Percentiles rank a stretch among this genome's conserved stretches.
phyloP scores from a whole-genome alignment of 805 yeast genomes.

The Candida krabiensis region DNA sequence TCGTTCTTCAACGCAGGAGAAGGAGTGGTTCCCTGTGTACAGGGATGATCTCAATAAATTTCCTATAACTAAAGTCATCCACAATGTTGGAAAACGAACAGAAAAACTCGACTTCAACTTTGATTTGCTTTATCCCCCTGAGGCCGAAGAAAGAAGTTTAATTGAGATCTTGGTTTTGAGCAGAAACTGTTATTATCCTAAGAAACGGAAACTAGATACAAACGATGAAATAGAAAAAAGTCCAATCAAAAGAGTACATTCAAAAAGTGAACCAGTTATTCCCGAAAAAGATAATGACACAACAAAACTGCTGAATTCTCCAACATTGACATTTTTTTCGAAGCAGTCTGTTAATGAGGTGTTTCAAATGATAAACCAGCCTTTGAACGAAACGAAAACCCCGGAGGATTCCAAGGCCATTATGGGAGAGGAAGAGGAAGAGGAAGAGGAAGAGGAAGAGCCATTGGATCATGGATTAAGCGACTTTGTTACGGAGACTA shows the following conservation, averaged over 20 bases:
- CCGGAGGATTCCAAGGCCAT: too few species aligned
- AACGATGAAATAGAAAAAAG: slow-evolving; percentile 1
- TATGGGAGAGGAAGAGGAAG: slow-evolving; percentile 13
- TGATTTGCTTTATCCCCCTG: slow-evolving; percentile 49
- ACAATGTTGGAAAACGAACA: slow-evolving; percentile 55
- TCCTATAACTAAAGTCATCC: slow-evolving; percentile 50
- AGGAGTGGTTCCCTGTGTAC: slow-evolving; percentile 35
- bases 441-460: slow-evolving; percentile 10
- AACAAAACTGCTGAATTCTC: slow-evolving; percentile 49
- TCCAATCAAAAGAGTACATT: slow-evolving; percentile 6
- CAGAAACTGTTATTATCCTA: slow-evolving; percentile 31
- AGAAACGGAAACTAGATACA: slow-evolving; percentile 11
- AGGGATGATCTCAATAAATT: slow-evolving; percentile 35
- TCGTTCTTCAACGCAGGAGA: neutral
- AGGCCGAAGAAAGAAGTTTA: slow-evolving; percentile 44
- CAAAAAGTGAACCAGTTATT: neutral
- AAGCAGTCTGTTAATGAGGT: slow-evolving; percentile 75
- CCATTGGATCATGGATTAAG: slow-evolving; percentile 25
- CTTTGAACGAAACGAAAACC: slow-evolving; percentile 33
- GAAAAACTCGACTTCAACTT: slow-evolving; percentile 64
- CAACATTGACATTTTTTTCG: slow-evolving; percentile 77
- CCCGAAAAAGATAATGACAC: slow-evolving; percentile 16
- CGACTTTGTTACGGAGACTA: slow-evolving; percentile 51
- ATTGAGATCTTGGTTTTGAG: slow-evolving; percentile 59
- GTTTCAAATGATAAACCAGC: slow-evolving; percentile 69